Percentiles rank a stretch among this genome's conserved stretches.
Evolutionary conservation across 208 protist species (phyloP).

Genomic region (Trypanosoma conorhini): DNA sequence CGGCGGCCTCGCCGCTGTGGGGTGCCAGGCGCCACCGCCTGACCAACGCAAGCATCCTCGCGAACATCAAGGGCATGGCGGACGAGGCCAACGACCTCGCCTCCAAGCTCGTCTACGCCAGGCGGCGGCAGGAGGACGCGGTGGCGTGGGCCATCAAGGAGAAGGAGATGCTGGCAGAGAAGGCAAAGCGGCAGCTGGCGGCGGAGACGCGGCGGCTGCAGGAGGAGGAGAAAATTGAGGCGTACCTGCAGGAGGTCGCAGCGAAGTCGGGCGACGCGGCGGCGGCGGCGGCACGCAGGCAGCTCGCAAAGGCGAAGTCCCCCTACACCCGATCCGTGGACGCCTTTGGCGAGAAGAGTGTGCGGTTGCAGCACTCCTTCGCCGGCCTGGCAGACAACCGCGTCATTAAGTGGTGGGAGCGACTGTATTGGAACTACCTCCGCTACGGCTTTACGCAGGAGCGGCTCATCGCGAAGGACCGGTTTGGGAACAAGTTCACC

Average conservation of each 20-base stretch:
- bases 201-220: constrained; percentile 41
- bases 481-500: constrained; percentile 90
- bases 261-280: constrained; percentile 47
- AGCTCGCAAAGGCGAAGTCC: constrained; percentile 45
- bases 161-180: constrained; percentile 64
- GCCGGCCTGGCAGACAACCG: constrained; percentile 84
- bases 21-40: constrained; percentile 37
- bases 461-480: constrained; percentile 87
- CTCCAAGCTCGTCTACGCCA: constrained; percentile 74
- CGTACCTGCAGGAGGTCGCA: constrained; percentile 53
- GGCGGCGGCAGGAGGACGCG: constrained; percentile 74
- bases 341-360: constrained; percentile 83
- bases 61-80: constrained; percentile 61
- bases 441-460: constrained; percentile 91
- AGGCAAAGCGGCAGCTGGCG: constrained; percentile 74
- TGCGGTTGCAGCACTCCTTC: constrained; percentile 85
- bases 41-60: constrained; percentile 75
- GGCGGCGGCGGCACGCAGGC: constrained; percentile 50
- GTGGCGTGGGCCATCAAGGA: constrained; percentile 77
- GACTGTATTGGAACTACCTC: constrained; percentile 86
- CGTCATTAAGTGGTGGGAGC: constrained; percentile 87
- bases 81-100: constrained; percentile 69
- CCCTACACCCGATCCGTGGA: constrained; percentile 81
- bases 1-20: constrained; percentile 2
- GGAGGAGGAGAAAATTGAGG: constrained; percentile 50